Evolutionary conservation across 169 alveolate genomes (phyloP).

Genomic region (Cardiosporidium cionae): DNA sequence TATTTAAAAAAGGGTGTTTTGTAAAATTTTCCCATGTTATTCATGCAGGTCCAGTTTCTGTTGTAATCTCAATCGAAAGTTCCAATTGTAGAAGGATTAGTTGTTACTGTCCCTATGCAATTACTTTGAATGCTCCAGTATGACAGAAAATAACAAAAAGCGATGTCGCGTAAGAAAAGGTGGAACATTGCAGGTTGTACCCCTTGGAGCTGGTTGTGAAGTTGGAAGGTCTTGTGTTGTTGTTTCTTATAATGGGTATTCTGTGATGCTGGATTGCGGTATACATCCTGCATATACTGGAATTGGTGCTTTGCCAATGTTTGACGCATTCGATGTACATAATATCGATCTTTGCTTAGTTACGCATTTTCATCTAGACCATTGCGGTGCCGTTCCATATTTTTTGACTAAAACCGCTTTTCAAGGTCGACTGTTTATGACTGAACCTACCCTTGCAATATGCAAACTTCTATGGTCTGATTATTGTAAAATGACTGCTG

Average conservation of each 20-base stretch:
- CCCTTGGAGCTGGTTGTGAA: constrained; percentile 86
- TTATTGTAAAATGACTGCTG: constrained; percentile 50
- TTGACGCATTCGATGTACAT: constrained; percentile 89
- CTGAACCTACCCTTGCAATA: constrained; percentile 92
- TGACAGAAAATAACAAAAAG: too few relatives aligned
- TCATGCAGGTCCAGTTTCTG: too few relatives aligned
- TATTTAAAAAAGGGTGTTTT: too few relatives aligned
- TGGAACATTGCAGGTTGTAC: constrained; percentile 9
- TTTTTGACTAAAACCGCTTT: constrained; percentile 87
- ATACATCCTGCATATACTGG: constrained; percentile 97
- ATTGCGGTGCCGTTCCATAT: constrained; percentile 97
- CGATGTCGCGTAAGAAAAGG: too few relatives aligned
- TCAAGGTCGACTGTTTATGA: constrained; percentile 87
- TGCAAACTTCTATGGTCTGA: constrained; percentile 90
- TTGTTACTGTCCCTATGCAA: too few relatives aligned
- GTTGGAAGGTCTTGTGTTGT: constrained; percentile 94
- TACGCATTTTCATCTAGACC: constrained; percentile 97
- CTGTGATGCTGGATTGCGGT: constrained; percentile 98
- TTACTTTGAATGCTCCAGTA: too few relatives aligned
- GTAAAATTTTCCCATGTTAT: too few relatives aligned
- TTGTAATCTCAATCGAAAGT: too few relatives aligned
- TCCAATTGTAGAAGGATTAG: too few relatives aligned
- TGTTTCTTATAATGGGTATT: constrained; percentile 74
- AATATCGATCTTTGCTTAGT: constrained; percentile 88
- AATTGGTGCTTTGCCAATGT: constrained; percentile 91